Conservation (phyloP, 2,329 filamentous ascomycete species). For the Xylariaceae sp. region DNA sequence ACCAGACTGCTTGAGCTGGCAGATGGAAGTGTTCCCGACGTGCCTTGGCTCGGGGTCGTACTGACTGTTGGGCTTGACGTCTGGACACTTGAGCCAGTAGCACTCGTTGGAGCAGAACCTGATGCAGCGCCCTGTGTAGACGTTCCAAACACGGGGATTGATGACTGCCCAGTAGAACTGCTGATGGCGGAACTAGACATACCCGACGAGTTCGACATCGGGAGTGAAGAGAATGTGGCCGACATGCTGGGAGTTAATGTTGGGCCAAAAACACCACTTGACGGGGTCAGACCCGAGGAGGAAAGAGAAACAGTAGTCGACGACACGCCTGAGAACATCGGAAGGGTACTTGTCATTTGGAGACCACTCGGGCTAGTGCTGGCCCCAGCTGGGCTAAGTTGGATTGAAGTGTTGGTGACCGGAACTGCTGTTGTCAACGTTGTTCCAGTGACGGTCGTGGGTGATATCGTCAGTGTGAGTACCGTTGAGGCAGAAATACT, state of each 20-base stretch:
- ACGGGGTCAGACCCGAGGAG: neutral
- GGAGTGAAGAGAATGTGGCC: neutral
- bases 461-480: conserved; percentile 5
- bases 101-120: neutral
- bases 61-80: no score
- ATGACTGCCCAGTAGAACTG: no score
- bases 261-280: neutral
- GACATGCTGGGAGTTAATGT: neutral
- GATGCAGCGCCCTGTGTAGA: no score
- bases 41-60: no score
- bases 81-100: neutral
- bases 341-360: no score
- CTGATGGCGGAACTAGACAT: no score
- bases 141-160: no score
- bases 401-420: conserved; percentile 2
- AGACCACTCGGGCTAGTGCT: no score
- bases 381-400: no score
- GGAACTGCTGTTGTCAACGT: conserved; percentile 3
- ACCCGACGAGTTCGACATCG: neutral
- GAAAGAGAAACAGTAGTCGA: neutral
- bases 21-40: no score
- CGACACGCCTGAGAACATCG: no score
- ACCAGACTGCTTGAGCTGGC: no score
- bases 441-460: conserved; percentile 2
- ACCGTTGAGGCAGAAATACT: conserved; percentile 7